Conservation (phyloP, 1,284 basidiomycete species). For the Anthracocystis panici-leucophaei region DNA sequence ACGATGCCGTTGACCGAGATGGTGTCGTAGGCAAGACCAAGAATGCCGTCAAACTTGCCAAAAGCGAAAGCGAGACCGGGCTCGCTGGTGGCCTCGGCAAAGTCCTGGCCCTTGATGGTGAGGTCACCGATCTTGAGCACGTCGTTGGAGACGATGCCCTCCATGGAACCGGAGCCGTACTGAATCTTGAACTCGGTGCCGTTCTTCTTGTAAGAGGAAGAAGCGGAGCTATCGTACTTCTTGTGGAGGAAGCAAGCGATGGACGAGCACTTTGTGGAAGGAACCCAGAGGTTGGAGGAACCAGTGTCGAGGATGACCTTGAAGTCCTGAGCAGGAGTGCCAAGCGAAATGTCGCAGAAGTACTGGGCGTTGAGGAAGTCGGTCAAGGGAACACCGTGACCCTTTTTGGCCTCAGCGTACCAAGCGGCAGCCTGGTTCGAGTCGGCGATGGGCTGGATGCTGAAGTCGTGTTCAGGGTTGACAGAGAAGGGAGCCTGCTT, state of each 20-base stretch:
- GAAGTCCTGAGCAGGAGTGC: conserved; percentile 79
- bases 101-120: conserved; percentile 81
- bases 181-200: conserved; percentile 91
- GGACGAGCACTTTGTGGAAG: conserved; percentile 86
- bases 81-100: conserved; percentile 96
- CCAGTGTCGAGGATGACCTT: conserved; percentile 88
- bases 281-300: conserved; percentile 94
- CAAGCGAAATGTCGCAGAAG: conserved; percentile 87
- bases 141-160: conserved; percentile 94
- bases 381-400: conserved; percentile 88
- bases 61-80: conserved; percentile 93
- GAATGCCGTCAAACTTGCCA: conserved; percentile 93
- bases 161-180: conserved; percentile 97
- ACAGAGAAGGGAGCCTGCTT: conserved; percentile 64
- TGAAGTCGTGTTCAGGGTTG: conserved; percentile 75
- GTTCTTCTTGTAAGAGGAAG: conserved; percentile 90
- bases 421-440: conserved; percentile 53
- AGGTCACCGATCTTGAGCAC: conserved; percentile 86
- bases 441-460: conserved; percentile 69
- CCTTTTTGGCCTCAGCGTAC: conserved; percentile 74
- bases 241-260: conserved; percentile 98
- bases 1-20: conserved; percentile 94
- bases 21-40: conserved; percentile 94
- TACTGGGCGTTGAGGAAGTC: conserved; percentile 99
- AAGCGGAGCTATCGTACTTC: conserved; percentile 88